These are phyloP conservation scores for Zygosaccharomyces bisporus DNA, from an alignment of 805 yeast species.

Conservation along the genomic window DNA sequence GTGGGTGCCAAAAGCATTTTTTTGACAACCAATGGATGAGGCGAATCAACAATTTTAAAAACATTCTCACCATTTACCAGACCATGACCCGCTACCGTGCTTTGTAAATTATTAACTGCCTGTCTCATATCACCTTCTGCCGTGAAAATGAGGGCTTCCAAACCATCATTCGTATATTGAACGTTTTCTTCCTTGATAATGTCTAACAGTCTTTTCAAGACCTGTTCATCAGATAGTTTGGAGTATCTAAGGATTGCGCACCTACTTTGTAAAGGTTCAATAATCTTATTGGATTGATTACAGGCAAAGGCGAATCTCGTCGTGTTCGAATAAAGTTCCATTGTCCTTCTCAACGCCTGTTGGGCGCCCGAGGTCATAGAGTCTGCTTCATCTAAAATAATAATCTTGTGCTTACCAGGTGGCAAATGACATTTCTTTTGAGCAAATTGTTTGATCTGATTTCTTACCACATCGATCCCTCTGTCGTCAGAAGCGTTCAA, in stretches of 20 bases:
- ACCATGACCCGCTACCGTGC: conserved; percentile 91
- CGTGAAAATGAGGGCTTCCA: conserved; percentile 87
- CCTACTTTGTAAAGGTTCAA: conserved; percentile 93
- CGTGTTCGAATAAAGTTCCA: conserved; percentile 93
- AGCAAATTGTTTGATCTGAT: conserved; percentile 91
- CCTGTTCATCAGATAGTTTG: conserved; percentile 79
- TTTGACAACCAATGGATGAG: conserved; percentile 84
- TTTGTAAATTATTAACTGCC: conserved; percentile 89
- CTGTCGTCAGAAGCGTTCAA: conserved; percentile 95
- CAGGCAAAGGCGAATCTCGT: conserved; percentile 99
- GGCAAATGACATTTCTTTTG: conserved; percentile 88
- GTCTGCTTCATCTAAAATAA: conserved; percentile 93
- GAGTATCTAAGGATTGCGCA: conserved; percentile 90
- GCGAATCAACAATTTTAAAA: conserved; percentile 91
- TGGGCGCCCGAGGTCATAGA: conserved; percentile 97
- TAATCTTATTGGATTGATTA: conserved; percentile 88
- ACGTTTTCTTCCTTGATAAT: conserved; percentile 68
- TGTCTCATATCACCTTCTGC: conserved; percentile 99
- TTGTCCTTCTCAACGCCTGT: conserved; percentile 88
- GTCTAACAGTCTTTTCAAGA: conserved; percentile 68
- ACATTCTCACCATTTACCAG: conserved; percentile 90
- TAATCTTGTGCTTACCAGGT: conserved; percentile 84
- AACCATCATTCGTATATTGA: conserved; percentile 80
- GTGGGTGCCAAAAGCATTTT: conserved; percentile 56
- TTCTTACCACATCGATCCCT: conserved; percentile 95